phyloP scores from a whole-genome alignment of 441 rosid genomes.

The Erysimum cheiri region DNA sequence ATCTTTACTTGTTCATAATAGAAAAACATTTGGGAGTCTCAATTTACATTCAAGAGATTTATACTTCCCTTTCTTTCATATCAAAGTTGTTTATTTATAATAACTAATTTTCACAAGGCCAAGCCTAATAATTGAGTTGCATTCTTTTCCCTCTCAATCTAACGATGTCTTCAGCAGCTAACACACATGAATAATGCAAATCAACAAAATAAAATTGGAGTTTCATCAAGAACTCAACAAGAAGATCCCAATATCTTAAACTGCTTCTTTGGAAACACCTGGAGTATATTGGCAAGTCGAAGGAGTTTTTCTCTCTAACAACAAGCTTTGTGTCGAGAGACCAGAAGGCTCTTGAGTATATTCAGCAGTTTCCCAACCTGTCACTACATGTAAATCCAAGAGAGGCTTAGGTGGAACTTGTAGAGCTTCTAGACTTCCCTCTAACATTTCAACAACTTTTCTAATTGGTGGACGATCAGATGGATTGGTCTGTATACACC shows the following conservation, averaged over 20 bases:
- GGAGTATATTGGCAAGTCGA: not conserved
- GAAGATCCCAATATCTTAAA: not conserved
- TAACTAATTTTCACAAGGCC: too few relatives aligned
- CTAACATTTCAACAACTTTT: slow-evolving; percentile 52
- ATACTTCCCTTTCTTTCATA: not conserved
- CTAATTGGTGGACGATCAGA: slow-evolving; percentile 53
- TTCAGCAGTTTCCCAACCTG: slow-evolving; percentile 3
- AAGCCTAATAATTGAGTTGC: too few relatives aligned
- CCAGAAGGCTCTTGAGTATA: slow-evolving; percentile 6
- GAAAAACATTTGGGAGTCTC: slow-evolving; percentile 10
- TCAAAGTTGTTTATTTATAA: not conserved
- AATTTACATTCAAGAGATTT: not conserved
- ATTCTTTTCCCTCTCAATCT: too few relatives aligned
- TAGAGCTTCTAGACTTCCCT: slow-evolving; percentile 45
- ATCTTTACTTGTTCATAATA: slow-evolving; percentile 41
- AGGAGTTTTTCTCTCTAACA: not conserved
- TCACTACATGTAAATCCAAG: slow-evolving; percentile 12
- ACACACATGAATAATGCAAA: not conserved
- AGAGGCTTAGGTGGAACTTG: slow-evolving; percentile 57
- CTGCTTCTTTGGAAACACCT: not conserved
- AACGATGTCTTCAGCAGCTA: too few relatives aligned
- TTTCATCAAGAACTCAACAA: not conserved
- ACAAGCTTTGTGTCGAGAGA: not conserved
- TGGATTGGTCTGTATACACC: slow-evolving; percentile 58
- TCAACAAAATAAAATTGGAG: not conserved